Base-by-base conservation (phyloP, 805 yeast genomes). In the Starmerella asiatica region DNA sequence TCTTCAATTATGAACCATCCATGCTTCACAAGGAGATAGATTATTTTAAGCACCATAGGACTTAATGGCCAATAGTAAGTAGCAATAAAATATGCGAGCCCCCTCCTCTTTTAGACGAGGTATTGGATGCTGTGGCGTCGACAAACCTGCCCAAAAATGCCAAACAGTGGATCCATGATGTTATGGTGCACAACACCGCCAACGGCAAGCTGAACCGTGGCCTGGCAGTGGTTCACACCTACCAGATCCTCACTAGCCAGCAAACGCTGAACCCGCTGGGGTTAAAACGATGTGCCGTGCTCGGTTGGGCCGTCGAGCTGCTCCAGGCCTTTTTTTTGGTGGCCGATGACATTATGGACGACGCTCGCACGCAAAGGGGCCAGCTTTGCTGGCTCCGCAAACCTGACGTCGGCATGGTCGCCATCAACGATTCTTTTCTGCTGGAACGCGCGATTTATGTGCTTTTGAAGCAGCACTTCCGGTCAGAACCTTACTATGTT, bases 321-420 rank as follows among this genome's bases (percentile, higher is more conserved):
- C 69, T 88, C 52, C 98, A 88, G 65, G 97, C 96, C 2, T 91
- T 83, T 61, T 91, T 91, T 69, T 70, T 91, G 55, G 97, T 91
- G 42, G 93, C 97, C 24, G 98, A 91, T 60, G 98, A 91, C 60
- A 91, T 91, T 76, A 91, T 91, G 98, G 98, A 91, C 61, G 75
- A 76, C 51, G 81, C 94, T 26, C 79, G 83, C 60, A 91, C 98
- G 31, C 81, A 98, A 70, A 79, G 98, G 61, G 98, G 96, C 44
- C 96, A 88, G 64, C 91, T 95, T 50, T 91, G 98, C 64, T 91
- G 98, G 98, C 91, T 85, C 68, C 75, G 70, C 56, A 75, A 72
- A 50, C 61, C 61, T 27, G 75, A 74, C 29, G 95, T 91, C 44
- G 83, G 82, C 30, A 84, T 84, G 59, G 79, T 91, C 58, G 98